Percentiles rank a stretch among this genome's conserved stretches.
These are phyloP conservation scores for Phytopythium sindhum DNA, from an alignment of 352 stramenopile genomes.

Conservation along the genomic window DNA sequence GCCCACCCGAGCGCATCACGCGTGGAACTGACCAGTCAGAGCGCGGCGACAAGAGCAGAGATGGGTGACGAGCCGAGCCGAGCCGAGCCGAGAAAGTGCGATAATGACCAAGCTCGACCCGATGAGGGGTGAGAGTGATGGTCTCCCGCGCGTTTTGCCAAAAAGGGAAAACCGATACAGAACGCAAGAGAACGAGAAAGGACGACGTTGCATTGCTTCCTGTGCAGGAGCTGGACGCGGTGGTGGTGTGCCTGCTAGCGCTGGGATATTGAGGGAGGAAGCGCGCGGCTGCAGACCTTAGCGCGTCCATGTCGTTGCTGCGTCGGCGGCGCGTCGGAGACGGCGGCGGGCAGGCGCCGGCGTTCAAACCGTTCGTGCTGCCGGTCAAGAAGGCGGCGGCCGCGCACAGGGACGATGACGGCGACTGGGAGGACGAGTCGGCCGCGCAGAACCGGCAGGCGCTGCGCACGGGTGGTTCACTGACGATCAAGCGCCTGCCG, in stretches of 20 bases:
- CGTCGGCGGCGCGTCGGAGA: conserved; percentile 23
- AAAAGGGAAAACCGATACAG: background rate
- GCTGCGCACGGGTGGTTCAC: conserved; percentile 42
- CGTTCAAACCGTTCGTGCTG: conserved; percentile 81
- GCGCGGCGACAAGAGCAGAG: background rate
- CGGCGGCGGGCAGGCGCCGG: conserved; percentile 22
- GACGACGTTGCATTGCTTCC: background rate
- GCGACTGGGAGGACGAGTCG: conserved; percentile 31
- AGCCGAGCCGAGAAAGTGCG: background rate
- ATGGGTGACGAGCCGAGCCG: background rate
- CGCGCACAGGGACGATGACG: conserved; percentile 12
- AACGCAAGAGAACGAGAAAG: background rate
- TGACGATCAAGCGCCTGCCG: conserved; percentile 72
- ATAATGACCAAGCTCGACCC: too few species aligned
- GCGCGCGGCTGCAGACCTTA: background rate
- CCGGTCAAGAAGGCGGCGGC: conserved; percentile 36
- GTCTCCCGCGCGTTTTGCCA: background rate
- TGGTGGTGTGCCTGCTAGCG: background rate
- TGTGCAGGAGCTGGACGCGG: background rate
- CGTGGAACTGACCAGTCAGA: background rate
- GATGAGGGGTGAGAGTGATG: background rate
- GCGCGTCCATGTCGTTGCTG: conserved; percentile 38
- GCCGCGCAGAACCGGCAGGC: conserved; percentile 48
- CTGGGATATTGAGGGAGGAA: background rate
- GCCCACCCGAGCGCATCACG: background rate